Conservation (phyloP, 208 protist genomes). For the Trypanosomatidae sp. region DNA sequence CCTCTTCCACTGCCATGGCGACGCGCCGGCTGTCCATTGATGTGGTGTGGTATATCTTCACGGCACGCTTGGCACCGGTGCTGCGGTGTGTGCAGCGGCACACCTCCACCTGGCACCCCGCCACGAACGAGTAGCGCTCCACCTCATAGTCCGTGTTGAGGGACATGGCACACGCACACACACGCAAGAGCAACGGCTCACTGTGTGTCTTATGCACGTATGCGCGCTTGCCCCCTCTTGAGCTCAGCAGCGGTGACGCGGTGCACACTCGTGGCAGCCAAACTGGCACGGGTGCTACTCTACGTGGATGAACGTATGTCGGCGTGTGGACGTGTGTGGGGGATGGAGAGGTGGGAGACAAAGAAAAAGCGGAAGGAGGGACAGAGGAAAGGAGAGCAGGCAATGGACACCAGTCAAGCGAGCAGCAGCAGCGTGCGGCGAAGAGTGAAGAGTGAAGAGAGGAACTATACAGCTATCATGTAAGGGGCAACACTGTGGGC, state of each 20-base stretch:
- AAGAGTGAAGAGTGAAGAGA: not conserved
- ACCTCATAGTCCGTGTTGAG: conserved; percentile 58
- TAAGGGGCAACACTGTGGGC: not conserved
- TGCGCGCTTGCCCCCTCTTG: not conserved
- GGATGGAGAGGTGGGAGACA: not conserved
- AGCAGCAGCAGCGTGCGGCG: not conserved
- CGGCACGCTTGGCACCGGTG: conserved; percentile 43
- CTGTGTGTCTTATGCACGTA: not conserved
- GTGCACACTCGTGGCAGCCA: not conserved
- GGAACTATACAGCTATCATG: not conserved
- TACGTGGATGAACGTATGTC: not conserved
- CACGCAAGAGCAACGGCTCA: not conserved
- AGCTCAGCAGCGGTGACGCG: not conserved
- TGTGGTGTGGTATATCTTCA: conserved; percentile 67
- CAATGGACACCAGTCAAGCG: not conserved
- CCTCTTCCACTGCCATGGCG: conserved; percentile 53
- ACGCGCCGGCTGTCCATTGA: conserved; percentile 37
- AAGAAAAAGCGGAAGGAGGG: not conserved
- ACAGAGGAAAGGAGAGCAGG: not conserved
- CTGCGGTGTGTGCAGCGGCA: conserved; percentile 49
- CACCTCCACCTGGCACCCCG: conserved; percentile 36
- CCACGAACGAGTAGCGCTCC: conserved; percentile 37
- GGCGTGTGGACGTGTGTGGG: not conserved
- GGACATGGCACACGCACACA: conserved; percentile 25
- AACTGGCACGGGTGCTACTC: not conserved